Evolutionary conservation across 805 yeast species (phyloP).

Genomic region (Candida hispaniensis): DNA sequence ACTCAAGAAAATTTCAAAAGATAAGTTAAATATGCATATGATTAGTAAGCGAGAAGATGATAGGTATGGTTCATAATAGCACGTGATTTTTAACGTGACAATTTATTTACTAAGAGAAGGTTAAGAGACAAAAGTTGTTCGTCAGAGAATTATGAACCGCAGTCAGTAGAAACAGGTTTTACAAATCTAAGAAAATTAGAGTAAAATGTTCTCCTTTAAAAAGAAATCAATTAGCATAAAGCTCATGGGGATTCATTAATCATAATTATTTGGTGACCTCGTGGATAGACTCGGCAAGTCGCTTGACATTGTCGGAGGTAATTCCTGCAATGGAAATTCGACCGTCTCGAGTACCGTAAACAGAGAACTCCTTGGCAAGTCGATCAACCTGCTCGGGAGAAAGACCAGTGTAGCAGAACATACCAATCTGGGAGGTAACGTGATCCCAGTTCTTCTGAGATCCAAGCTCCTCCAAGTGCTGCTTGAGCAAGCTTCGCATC

Average conservation of each 20-base stretch:
- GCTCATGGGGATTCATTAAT: constrained; percentile 15
- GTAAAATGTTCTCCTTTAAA: too few relatives aligned
- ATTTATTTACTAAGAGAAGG: too few relatives aligned
- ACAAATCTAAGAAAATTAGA: too few relatives aligned
- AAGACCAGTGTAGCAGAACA: constrained; percentile 91
- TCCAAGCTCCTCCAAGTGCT: constrained; percentile 44
- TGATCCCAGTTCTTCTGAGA: constrained; percentile 73
- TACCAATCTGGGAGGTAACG: constrained; percentile 81
- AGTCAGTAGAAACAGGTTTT: too few relatives aligned
- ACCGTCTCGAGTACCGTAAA: constrained; percentile 84
- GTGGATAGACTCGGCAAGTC: constrained; percentile 62
- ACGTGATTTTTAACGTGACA: too few relatives aligned
- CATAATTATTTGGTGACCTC: constrained; percentile 16
- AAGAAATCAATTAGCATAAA: too few relatives aligned
- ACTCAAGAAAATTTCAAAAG: too few relatives aligned
- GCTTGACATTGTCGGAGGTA: constrained; percentile 63
- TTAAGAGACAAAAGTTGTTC: too few relatives aligned
- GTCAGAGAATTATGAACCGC: too few relatives aligned
- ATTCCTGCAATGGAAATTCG: constrained; percentile 91
- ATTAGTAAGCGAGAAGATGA: too few relatives aligned
- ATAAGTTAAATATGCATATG: too few relatives aligned
- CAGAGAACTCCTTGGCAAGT: constrained; percentile 59
- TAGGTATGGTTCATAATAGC: too few relatives aligned
- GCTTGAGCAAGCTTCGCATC: constrained; percentile 57
- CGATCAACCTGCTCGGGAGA: constrained; percentile 55